These are phyloP conservation scores for Syzygium grande DNA, from an alignment of 345 rosid species.

Conservation along the genomic window DNA sequence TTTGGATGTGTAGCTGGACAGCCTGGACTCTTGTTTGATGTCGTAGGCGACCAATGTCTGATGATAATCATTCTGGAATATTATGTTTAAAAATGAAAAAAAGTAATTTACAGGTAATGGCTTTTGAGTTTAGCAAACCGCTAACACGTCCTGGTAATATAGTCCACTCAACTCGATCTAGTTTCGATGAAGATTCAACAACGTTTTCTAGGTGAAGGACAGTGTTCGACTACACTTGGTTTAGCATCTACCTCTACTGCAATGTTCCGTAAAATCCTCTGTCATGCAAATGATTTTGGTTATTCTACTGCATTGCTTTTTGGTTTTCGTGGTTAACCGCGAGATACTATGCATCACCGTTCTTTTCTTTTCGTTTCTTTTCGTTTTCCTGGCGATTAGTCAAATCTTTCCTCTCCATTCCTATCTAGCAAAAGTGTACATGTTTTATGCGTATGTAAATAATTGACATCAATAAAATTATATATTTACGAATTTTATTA, in stretches of 20 bases:
- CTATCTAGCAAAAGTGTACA: neutral
- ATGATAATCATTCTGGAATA: neutral
- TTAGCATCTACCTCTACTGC: neutral
- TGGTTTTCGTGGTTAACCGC: neutral
- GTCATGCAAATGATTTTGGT: neutral
- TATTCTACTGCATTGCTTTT: neutral
- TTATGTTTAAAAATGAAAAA: neutral
- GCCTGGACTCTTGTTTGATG: neutral
- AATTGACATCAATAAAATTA: neutral
- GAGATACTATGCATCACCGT: neutral
- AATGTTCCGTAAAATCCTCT: neutral
- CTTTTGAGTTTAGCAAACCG: neutral
- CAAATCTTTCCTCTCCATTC: neutral
- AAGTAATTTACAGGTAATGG: neutral
- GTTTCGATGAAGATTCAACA: neutral
- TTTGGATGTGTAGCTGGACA: neutral
- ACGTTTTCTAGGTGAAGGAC: neutral
- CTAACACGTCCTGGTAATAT: neutral
- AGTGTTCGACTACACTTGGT: neutral
- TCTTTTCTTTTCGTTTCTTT: neutral
- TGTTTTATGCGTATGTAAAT: neutral
- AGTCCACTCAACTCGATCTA: neutral
- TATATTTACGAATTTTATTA: neutral
- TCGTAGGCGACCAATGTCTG: neutral
- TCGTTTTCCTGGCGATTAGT: neutral